These are phyloP conservation scores for Sugiyamaella qingdaonensis DNA, from an alignment of 805 yeast species.

Conservation along the genomic window DNA sequence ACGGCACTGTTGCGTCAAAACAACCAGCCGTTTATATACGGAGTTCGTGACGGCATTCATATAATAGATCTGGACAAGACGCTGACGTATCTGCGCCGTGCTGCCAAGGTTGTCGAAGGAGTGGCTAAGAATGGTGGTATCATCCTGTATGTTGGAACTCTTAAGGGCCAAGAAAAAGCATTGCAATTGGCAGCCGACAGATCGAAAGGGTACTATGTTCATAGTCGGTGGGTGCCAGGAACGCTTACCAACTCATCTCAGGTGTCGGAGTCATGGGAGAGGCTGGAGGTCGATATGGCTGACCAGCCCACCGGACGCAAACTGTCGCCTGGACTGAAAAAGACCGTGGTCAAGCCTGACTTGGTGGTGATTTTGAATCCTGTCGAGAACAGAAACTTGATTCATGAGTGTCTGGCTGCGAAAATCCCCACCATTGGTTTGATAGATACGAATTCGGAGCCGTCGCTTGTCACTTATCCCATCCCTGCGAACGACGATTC, in stretches of 20 bases:
- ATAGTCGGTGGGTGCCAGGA: constrained; percentile 91
- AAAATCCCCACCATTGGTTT: constrained; percentile 92
- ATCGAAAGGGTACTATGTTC: constrained; percentile 73
- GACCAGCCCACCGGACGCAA: constrained; percentile 63
- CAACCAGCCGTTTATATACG: constrained; percentile 82
- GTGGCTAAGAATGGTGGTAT: constrained; percentile 82
- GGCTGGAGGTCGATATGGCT: constrained; percentile 71
- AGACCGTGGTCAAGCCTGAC: constrained; percentile 74
- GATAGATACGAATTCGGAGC: constrained; percentile 91
- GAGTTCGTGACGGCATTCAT: constrained; percentile 86
- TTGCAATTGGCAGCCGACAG: constrained; percentile 77
- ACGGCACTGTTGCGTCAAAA: constrained; percentile 62
- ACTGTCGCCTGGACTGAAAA: constrained; percentile 45
- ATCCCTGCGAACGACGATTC: constrained; percentile 97
- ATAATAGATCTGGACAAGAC: constrained; percentile 89
- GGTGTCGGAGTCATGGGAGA: constrained; percentile 54
- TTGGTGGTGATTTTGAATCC: constrained; percentile 84
- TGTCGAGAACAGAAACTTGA: constrained; percentile 72
- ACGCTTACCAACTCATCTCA: constrained; percentile 80
- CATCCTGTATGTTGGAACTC: constrained; percentile 78
- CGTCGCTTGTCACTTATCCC: constrained; percentile 84
- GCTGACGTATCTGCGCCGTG: constrained; percentile 65
- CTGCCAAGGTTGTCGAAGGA: constrained; percentile 79
- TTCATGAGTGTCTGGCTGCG: constrained; percentile 74
- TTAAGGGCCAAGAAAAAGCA: constrained; percentile 68